Percentiles rank a stretch among this genome's conserved stretches.
Conservation (phyloP, 139 green algal species). For the Picochlorum sp. region DNA sequence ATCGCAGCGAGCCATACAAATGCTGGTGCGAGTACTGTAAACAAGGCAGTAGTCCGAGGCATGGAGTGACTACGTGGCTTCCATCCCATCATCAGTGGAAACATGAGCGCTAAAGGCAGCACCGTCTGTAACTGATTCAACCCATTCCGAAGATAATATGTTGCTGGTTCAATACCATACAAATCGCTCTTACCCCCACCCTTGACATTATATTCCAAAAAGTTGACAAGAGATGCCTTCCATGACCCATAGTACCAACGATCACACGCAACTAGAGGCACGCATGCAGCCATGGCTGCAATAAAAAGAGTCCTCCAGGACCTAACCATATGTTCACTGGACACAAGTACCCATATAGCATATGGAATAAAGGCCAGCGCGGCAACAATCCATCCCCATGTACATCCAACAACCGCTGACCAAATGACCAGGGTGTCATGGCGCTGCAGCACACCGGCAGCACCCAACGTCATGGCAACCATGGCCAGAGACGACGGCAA, state of each 20-base stretch:
- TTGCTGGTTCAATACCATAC: constrained; percentile 60
- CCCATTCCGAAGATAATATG: constrained; percentile 72
- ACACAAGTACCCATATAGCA: constrained; percentile 41
- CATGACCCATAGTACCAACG: constrained; percentile 38
- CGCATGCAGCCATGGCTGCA: constrained; percentile 13
- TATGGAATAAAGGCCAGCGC: constrained; percentile 49
- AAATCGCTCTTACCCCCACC: constrained; percentile 58
- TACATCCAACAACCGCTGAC: constrained; percentile 41
- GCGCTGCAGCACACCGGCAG: constrained; percentile 37
- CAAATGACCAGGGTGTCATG: constrained; percentile 25
- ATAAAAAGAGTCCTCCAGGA: constrained; percentile 14
- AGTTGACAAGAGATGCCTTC: constrained; percentile 66
- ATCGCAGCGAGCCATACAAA: constrained; percentile 67
- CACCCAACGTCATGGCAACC: constrained; percentile 51
- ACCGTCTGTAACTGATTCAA: constrained; percentile 43
- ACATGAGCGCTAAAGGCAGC: constrained; percentile 40
- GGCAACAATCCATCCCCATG: constrained; percentile 73
- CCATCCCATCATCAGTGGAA: constrained; percentile 9
- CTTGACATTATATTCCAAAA: constrained; percentile 63
- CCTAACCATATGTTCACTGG: neutral
- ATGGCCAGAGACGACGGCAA: constrained; percentile 77
- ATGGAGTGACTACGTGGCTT: too few species aligned
- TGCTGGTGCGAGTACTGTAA: constrained; percentile 20
- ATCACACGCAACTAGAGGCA: constrained; percentile 29
- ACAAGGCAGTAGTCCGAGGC: too few species aligned